Evolutionary conservation across 768 basidiomycete species (phyloP), one percentile per base, ranked within the genome.

Genomic region (Daedaleopsis sinensis): DNA sequence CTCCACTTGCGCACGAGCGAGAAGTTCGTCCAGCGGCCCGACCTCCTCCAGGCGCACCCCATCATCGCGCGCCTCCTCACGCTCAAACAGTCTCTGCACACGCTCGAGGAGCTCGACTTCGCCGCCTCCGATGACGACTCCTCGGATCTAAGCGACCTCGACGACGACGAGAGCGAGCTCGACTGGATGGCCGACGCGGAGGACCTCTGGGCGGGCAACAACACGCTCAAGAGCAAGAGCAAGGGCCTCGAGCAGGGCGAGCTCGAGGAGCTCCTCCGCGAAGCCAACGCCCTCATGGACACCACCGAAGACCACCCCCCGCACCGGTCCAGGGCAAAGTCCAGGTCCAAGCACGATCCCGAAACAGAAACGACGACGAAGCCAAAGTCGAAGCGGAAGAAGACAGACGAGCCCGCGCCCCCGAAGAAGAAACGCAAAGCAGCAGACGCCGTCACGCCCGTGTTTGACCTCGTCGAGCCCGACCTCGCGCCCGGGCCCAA

Each of bases 21-120:
- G 62, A 84, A 89, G 74, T 86, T 87, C 70, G 79, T 83, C 8
- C 79, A 80, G 57, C 82, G 79, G 38, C 89, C 84, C 11, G 81
- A 84, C 61, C 81, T 83, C 42, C 81, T 93, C 57, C 85, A 83
- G 70, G 74, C 79, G 16, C 89, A 88, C 70, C 90, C 92, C 5
- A 86, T 94, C 66, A 80, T 93, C 59, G 75, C 79, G 35, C 89
- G 94, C 11, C 82, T 98, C 3, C 79, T 96, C 35, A 82, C 86
- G 15, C 83, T 98, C 49, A 96, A 96, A 74, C 87, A 93, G 71
- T 86, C 88, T 1, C 79, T 98, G 18, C 73, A 82, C 27, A 91
- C 86, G 13, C 82, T 98, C 52, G 95, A 97, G 75, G 89, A 88
- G 51, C 82, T 96, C n/a, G 90, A 91, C 72, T 88, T 96, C 61